Evolutionary conservation across 2,329 filamentous ascomycete species (phyloP).

Genomic region (Arthroderma uncinatum): DNA sequence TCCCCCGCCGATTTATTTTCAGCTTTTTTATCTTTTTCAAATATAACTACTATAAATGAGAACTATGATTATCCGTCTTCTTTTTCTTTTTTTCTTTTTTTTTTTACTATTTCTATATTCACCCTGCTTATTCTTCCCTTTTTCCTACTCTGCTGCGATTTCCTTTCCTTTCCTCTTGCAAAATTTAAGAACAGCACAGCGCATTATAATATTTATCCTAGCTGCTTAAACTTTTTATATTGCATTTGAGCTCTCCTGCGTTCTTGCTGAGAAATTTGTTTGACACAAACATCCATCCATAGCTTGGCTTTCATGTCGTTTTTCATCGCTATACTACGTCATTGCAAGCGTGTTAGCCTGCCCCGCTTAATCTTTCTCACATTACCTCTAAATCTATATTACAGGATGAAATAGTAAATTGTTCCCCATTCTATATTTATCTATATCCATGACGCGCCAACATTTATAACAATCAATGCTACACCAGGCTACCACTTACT

Average conservation of each 20-base stretch:
- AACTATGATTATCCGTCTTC: conserved; percentile 8
- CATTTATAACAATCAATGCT: background rate
- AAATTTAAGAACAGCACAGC: background rate
- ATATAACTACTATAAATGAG: conserved; percentile 9
- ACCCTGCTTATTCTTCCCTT: no score
- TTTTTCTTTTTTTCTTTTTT: conserved; percentile 8
- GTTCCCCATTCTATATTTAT: background rate
- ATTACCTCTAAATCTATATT: background rate
- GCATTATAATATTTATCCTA: background rate
- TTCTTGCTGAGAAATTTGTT: background rate
- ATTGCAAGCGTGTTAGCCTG: no score
- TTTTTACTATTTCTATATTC: no score
- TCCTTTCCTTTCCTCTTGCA: background rate
- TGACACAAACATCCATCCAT: background rate
- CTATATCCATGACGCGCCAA: background rate
- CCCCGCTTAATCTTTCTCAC: background rate
- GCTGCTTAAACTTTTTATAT: background rate
- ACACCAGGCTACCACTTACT: background rate
- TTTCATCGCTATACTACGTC: background rate
- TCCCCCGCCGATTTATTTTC: background rate
- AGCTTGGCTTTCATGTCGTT: background rate
- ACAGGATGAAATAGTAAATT: background rate
- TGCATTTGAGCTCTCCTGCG: background rate
- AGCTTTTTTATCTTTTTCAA: background rate
- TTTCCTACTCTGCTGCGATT: background rate